Evolutionary conservation across 2,329 filamentous ascomycete species (phyloP).

Genomic region (Ophiostoma himal-ulmi): DNA sequence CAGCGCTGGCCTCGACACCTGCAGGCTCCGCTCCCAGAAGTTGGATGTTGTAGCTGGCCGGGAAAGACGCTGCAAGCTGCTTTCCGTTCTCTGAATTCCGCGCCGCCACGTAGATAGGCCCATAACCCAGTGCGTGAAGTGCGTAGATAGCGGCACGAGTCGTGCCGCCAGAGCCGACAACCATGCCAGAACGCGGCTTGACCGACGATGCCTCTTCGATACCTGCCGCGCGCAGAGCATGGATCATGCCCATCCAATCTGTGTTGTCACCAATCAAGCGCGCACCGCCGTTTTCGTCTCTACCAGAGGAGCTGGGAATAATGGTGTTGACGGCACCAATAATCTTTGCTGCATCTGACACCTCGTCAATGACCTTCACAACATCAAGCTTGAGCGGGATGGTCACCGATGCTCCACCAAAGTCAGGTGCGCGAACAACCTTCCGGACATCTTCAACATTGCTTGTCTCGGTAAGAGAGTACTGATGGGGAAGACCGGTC

Average conservation of each 20-base stretch:
- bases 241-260: constrained; percentile 89
- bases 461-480: constrained; percentile 69
- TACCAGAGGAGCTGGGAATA: constrained; percentile 51
- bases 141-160: constrained; percentile 87
- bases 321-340: constrained; percentile 97
- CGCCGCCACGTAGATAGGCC: constrained; percentile 80
- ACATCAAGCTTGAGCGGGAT: constrained; percentile 92
- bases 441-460: constrained; percentile 53
- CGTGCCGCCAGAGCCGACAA: constrained; percentile 88
- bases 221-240: constrained; percentile 66
- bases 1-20: constrained; percentile 40
- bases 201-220: constrained; percentile 39
- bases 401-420: constrained; percentile 91
- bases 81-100: constrained; percentile 65
- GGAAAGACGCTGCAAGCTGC: constrained; percentile 66
- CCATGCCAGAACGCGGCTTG: constrained; percentile 56
- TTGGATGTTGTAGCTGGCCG: constrained; percentile 62
- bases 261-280: constrained; percentile 83
- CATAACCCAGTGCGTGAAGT: constrained; percentile 74
- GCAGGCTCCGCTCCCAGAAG: constrained; percentile 48
- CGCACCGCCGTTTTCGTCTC: constrained; percentile 35
- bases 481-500: constrained; percentile 78
- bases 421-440: constrained; percentile 63
- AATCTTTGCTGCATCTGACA: constrained; percentile 68
- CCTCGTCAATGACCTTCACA: constrained; percentile 70